phyloP scores from a whole-genome alignment of 495 filamentous ascomycete genomes.

The Sporormia fimetaria region DNA sequence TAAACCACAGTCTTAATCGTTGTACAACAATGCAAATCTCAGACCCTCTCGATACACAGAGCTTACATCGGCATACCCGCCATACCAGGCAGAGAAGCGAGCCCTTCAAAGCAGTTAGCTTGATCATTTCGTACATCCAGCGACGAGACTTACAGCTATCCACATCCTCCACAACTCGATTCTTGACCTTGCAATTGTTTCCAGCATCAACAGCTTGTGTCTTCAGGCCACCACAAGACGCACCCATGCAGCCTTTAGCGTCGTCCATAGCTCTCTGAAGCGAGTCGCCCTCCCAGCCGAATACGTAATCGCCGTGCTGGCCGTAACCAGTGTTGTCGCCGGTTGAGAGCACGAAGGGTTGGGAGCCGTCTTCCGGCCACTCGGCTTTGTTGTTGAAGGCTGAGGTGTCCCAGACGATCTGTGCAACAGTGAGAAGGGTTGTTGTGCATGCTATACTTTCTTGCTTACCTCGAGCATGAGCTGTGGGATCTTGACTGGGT shows the following conservation, averaged over 20 bases:
- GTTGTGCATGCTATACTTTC: neutral
- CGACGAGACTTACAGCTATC: too few relatives aligned
- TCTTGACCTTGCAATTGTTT: conserved; percentile 11
- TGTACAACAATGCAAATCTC: too few relatives aligned
- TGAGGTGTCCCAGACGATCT: conserved; percentile 23
- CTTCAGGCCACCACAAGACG: conserved; percentile 5
- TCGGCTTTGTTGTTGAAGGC: conserved; percentile 22
- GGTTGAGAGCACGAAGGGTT: conserved; percentile 2
- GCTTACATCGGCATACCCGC: too few relatives aligned
- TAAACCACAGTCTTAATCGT: too few relatives aligned
- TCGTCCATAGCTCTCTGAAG: conserved; percentile 21
- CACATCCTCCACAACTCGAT: conserved; percentile 6
- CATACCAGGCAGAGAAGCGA: too few relatives aligned
- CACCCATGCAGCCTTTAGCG: conserved; percentile 18
- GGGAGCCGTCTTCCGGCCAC: conserved; percentile 13
- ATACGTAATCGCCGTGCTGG: conserved; percentile 14
- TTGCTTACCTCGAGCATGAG: conserved; percentile 19
- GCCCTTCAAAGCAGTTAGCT: too few relatives aligned
- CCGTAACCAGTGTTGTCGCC: conserved; percentile 3
- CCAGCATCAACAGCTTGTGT: conserved; percentile 5
- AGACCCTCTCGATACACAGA: too few relatives aligned
- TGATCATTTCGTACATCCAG: too few relatives aligned
- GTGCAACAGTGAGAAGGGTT: neutral
- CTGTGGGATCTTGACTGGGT: conserved; percentile 22
- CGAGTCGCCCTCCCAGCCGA: conserved; percentile 15